A percentile compares a stretch with the other conserved stretches of the same genome.
Conservation (phyloP, 202 grass and related monocot genomes). For the Alloteropsis angusta region DNA sequence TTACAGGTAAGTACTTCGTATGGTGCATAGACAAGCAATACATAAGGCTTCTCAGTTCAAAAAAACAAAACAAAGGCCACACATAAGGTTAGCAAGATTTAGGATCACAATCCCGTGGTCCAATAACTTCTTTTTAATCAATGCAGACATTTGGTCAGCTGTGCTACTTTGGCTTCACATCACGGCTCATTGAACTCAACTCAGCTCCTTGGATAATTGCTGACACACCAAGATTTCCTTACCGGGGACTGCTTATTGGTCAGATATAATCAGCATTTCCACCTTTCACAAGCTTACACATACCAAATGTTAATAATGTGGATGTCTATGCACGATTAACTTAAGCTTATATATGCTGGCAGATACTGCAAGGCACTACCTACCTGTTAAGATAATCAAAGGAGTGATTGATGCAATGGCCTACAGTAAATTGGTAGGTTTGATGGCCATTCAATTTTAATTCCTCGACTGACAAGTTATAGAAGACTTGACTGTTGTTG, state of each 20-base stretch:
- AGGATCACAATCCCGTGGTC: background rate
- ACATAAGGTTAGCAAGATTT: background rate
- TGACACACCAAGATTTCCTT: constrained; percentile 88
- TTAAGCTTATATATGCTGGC: constrained; percentile 16
- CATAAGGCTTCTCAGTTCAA: background rate
- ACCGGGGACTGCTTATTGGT: constrained; percentile 91
- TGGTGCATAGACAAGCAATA: background rate
- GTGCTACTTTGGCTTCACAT: constrained; percentile 82
- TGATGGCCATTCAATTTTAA: background rate
- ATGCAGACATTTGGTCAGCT: constrained; percentile 85
- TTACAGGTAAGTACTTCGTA: constrained; percentile 61
- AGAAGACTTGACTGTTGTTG: background rate
- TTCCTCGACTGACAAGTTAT: constrained; percentile 6
- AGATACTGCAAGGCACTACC: constrained; percentile 89
- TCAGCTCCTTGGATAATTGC: constrained; percentile 80
- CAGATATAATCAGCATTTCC: constrained; percentile 22
- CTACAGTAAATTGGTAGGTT: constrained; percentile 86
- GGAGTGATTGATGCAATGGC: constrained; percentile 95
- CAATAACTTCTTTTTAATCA: constrained; percentile 1
- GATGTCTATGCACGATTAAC: constrained; percentile 1
- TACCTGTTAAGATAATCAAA: constrained; percentile 72
- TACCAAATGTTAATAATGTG: constrained; percentile 9
- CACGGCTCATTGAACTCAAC: constrained; percentile 58
- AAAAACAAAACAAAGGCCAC: background rate
- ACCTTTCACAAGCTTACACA: constrained; percentile 2